These are phyloP conservation scores for Fusarium nanum DNA, from an alignment of 2,329 filamentous ascomycete species.

Conservation along the genomic window DNA sequence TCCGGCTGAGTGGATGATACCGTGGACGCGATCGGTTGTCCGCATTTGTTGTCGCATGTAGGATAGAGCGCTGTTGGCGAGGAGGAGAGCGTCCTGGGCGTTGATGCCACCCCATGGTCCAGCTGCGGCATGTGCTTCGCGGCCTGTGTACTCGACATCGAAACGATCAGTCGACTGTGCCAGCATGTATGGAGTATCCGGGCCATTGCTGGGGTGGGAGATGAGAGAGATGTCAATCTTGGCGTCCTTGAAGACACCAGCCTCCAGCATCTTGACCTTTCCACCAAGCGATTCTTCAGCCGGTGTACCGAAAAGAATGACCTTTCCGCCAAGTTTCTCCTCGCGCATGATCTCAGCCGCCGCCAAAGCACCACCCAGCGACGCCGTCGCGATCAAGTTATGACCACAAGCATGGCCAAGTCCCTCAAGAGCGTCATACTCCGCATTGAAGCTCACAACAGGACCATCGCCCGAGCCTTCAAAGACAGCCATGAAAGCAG, in stretches of 20 bases:
- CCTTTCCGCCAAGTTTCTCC: constrained; percentile 34
- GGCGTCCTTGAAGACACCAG: constrained; percentile 27
- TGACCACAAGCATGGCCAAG: constrained; percentile 41
- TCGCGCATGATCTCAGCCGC: constrained; percentile 32
- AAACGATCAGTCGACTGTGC: constrained; percentile 35
- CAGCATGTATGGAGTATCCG: constrained; percentile 32
- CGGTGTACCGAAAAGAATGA: constrained; percentile 38
- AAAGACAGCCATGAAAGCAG: constrained; percentile 58
- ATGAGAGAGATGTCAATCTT: constrained; percentile 43
- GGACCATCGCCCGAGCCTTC: constrained; percentile 53
- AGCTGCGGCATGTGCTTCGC: constrained; percentile 32
- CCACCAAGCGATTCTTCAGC: constrained; percentile 39
- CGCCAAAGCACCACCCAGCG: constrained; percentile 30
- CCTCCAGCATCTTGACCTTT: constrained; percentile 41
- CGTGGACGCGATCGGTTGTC: constrained; percentile 34
- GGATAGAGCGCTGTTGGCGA: constrained; percentile 36
- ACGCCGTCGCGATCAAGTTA: constrained; percentile 40
- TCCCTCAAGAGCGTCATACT: constrained; percentile 46
- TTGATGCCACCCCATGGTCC: constrained; percentile 39
- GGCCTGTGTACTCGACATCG: constrained; percentile 32
- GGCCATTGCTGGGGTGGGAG: constrained; percentile 28
- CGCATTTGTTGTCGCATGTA: constrained; percentile 39
- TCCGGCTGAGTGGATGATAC: constrained; percentile 37
- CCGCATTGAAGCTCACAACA: constrained; percentile 57
- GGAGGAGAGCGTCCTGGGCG: constrained; percentile 37